Percentiles rank a stretch among this genome's conserved stretches.
phyloP scores from a whole-genome alignment of 148 eudicot species.

The Chenopodium quinoa region DNA sequence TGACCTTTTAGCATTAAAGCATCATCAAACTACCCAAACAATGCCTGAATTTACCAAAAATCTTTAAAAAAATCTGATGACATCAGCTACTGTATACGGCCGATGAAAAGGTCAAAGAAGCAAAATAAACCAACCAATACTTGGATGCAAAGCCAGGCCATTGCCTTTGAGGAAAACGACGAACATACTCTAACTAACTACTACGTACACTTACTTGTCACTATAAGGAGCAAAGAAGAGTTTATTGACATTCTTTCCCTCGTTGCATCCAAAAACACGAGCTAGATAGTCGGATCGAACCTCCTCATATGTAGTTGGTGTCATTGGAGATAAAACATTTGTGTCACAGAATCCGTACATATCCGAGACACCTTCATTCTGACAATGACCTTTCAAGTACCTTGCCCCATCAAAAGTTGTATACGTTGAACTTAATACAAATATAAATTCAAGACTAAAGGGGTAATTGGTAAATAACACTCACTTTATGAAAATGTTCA shows the following conservation, averaged over 20 bases:
- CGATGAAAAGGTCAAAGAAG: no score
- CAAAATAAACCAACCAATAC: no score
- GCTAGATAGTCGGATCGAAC: not conserved
- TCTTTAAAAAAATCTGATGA: no score
- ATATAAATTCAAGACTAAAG: not conserved
- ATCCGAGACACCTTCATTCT: not conserved
- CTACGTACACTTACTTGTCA: not conserved
- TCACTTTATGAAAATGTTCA: not conserved
- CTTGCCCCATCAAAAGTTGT: not conserved
- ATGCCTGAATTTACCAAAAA: no score
- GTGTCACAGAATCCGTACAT: not conserved
- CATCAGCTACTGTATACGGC: no score
- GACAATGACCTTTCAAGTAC: not conserved
- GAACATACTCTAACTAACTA: no score
- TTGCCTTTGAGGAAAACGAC: no score
- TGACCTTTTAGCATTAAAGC: no score
- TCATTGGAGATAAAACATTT: not conserved
- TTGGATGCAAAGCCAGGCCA: no score
- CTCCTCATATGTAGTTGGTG: not conserved
- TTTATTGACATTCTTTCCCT: not conserved
- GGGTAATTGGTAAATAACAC: not conserved
- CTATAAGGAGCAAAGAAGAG: constrained; percentile 5
- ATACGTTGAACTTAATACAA: not conserved
- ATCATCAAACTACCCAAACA: no score
- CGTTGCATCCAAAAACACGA: constrained; percentile 7